These are phyloP conservation scores for Davidsoniella eucalypti DNA, from an alignment of 2,329 filamentous ascomycete genomes.

Conservation along the genomic window DNA sequence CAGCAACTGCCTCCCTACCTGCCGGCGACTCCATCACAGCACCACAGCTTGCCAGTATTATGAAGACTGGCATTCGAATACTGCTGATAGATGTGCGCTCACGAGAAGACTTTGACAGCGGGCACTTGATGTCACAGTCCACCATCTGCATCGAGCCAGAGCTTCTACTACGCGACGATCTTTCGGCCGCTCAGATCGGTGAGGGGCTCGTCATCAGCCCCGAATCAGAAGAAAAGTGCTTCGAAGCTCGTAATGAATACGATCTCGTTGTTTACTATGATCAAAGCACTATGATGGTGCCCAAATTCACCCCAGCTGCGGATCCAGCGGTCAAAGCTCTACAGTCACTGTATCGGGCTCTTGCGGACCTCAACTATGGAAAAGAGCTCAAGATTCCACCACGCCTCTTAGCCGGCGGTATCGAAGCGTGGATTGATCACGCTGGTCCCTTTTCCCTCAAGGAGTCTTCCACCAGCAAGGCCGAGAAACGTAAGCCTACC, in stretches of 20 bases:
- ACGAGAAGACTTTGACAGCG: conserved; percentile 67
- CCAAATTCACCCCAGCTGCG: conserved; percentile 6
- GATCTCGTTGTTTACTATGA: conserved; percentile 90
- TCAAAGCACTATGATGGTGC: conserved; percentile 42
- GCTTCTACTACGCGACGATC: conserved; percentile 51
- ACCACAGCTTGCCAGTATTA: conserved; percentile 53
- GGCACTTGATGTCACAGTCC: conserved; percentile 70
- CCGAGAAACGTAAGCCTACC: conserved; percentile 11
- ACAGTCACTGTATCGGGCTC: conserved; percentile 53
- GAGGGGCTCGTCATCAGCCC: conserved; percentile 58
- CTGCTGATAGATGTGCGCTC: conserved; percentile 74
- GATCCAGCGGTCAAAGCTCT: conserved; percentile 10
- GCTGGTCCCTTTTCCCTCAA: conserved; percentile 51
- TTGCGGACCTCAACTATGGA: conserved; percentile 69
- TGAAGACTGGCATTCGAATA: conserved; percentile 43
- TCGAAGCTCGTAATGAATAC: conserved; percentile 56
- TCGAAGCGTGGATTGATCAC: conserved; percentile 77
- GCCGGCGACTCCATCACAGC: conserved; percentile 44
- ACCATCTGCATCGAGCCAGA: conserved; percentile 81
- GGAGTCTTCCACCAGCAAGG: conserved; percentile 20
- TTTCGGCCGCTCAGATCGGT: conserved; percentile 43
- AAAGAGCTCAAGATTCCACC: conserved; percentile 58
- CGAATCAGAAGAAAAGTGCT: conserved; percentile 57
- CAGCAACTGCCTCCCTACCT: conserved; percentile 29
- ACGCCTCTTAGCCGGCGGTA: conserved; percentile 62